These are phyloP conservation scores for Pyrus hybrid DNA, from an alignment of 331 rosid genomes.

Conservation along the genomic window DNA sequence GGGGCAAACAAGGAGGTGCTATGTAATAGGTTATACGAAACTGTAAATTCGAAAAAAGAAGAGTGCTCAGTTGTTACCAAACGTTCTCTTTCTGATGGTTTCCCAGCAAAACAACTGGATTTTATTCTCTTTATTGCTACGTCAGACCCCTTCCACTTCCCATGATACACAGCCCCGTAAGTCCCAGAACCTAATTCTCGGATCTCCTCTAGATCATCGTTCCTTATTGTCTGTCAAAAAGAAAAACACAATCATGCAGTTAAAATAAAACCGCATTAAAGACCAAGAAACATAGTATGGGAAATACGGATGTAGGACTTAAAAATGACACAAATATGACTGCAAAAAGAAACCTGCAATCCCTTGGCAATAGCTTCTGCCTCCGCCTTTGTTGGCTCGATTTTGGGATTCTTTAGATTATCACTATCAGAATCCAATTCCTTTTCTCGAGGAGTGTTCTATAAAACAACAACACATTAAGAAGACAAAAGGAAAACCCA, in stretches of 20 bases:
- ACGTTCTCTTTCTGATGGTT: constrained; percentile 93
- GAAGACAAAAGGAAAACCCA: constrained; percentile 1
- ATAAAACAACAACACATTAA: constrained; percentile 18
- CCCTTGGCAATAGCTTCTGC: constrained; percentile 92
- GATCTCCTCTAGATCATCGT: constrained; percentile 95
- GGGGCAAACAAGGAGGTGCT: neutral
- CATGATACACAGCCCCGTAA: constrained; percentile 93
- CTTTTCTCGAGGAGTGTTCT: constrained; percentile 59
- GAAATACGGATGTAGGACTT: neutral
- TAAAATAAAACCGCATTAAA: constrained; percentile 8
- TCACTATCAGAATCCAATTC: constrained; percentile 69
- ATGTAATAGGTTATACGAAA: neutral
- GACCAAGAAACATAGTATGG: constrained; percentile 2
- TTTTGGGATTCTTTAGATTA: constrained; percentile 43
- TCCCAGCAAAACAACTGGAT: constrained; percentile 96
- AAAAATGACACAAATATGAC: constrained; percentile 9
- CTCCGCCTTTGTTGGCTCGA: constrained; percentile 96
- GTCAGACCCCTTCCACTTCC: constrained; percentile 99
- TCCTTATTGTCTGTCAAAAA: constrained; percentile 67
- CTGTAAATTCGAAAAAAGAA: neutral
- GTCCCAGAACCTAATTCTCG: constrained; percentile 98
- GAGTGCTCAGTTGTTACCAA: constrained; percentile 53
- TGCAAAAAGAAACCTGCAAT: constrained; percentile 61
- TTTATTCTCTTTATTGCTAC: constrained; percentile 95
- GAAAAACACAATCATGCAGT: constrained; percentile 14